A percentile compares a stretch with the other conserved stretches of the same genome.
phyloP scores from a whole-genome alignment of 371 early-diverging fungal species.

The Mortierella sp. region DNA sequence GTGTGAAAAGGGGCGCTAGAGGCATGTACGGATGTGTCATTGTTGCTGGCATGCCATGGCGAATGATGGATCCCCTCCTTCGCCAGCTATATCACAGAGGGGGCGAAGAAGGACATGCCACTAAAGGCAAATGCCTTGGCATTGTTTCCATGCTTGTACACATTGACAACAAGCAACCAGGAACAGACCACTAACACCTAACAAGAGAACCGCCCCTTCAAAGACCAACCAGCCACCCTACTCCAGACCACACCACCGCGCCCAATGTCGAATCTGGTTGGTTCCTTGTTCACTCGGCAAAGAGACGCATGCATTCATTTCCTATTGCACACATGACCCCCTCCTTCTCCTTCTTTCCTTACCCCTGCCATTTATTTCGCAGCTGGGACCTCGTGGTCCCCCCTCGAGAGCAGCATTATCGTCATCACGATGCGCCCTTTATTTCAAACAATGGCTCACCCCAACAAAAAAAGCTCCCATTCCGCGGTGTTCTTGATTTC shows the following conservation, averaged over 20 bases:
- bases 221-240: background rate
- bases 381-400: conserved; percentile 5
- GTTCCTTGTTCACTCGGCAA: background rate
- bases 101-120: background rate
- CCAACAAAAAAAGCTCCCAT: background rate
- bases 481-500: background rate
- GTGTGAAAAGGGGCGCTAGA: background rate
- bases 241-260: background rate
- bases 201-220: background rate
- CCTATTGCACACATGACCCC: background rate
- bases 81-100: background rate
- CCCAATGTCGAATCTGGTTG: background rate
- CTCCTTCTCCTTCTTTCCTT: background rate
- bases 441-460: background rate
- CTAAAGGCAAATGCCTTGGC: background rate
- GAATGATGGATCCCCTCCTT: background rate
- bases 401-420: background rate
- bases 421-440: background rate
- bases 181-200: background rate
- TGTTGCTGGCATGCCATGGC: too few relatives aligned
- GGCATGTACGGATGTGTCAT: background rate
- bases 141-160: background rate
- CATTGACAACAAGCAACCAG: background rate
- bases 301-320: background rate
- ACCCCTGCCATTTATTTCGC: background rate